Conservation (phyloP, 2,329 filamentous ascomycete genomes). For the Thermothelomyces thermophilus region DNA sequence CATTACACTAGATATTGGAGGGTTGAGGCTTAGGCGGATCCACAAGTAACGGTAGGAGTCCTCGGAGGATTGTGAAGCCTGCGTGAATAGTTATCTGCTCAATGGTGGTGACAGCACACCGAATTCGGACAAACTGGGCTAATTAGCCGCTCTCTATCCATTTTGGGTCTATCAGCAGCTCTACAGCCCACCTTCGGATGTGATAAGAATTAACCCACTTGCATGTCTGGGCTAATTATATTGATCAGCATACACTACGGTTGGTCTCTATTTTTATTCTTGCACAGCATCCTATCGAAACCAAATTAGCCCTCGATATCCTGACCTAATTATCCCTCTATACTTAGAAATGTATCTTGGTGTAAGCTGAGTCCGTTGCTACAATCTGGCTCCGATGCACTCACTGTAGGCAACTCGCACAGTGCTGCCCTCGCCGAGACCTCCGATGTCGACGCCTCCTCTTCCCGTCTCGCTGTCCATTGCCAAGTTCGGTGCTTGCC, state of each 20-base stretch:
- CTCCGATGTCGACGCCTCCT: constrained; percentile 3
- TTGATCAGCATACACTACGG: background rate
- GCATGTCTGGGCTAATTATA: constrained; percentile 25
- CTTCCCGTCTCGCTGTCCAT: background rate
- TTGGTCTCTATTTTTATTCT: constrained; percentile 19
- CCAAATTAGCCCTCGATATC: constrained; percentile 7
- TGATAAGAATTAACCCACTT: constrained; percentile 13
- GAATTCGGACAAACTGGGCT: constrained; percentile 11
- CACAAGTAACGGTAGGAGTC: background rate
- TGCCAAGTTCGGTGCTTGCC: constrained; percentile 2
- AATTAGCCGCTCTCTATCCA: constrained; percentile 22
- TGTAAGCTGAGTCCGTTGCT: too few relatives aligned
- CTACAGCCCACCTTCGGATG: background rate
- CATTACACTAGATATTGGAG: background rate
- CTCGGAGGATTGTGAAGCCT: background rate
- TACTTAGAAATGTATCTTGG: too few relatives aligned
- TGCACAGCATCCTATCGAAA: constrained; percentile 2
- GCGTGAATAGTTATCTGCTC: background rate
- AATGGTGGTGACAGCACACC: background rate
- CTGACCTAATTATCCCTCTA: too few relatives aligned
- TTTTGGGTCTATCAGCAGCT: background rate
- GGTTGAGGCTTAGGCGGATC: background rate
- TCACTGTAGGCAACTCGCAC: background rate
- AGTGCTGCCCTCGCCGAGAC: constrained; percentile 8
- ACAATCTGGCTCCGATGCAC: too few relatives aligned